Conservation (phyloP, 768 basidiomycete species). For the Tricholoma hemisulphureum region DNA sequence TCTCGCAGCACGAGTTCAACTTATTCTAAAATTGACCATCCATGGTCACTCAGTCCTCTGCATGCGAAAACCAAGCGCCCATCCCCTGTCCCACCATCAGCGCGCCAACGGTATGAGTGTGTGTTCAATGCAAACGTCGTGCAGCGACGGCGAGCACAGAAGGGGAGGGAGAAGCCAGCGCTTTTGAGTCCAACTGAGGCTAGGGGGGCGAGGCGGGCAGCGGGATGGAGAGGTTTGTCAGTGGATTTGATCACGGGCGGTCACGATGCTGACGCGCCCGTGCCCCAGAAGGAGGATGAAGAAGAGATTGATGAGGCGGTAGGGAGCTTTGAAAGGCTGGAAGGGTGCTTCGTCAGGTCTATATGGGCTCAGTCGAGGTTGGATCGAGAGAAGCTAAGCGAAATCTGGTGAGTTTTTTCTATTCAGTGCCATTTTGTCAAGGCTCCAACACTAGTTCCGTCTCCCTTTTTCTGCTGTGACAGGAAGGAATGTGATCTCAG, state of each 20-base stretch:
- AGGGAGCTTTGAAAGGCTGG: slow-evolving; percentile 46
- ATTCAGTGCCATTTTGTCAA: neutral
- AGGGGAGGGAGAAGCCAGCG: slow-evolving; percentile 31
- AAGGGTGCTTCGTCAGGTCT: slow-evolving; percentile 52
- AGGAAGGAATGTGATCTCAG: slow-evolving; percentile 73
- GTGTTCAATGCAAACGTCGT: slow-evolving; percentile 63
- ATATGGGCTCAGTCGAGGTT: slow-evolving; percentile 67
- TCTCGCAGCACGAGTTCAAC: slow-evolving; percentile 35
- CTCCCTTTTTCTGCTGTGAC: slow-evolving; percentile 1
- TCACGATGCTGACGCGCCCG: slow-evolving; percentile 12
- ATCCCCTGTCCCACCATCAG: slow-evolving; percentile 65
- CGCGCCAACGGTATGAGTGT: slow-evolving; percentile 63
- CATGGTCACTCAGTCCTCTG: slow-evolving; percentile 10
- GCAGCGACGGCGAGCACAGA: slow-evolving; percentile 42
- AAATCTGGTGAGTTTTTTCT: slow-evolving; percentile 59
- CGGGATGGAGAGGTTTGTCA: slow-evolving; percentile 73
- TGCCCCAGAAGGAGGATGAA: slow-evolving; percentile 14
- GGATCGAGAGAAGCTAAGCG: slow-evolving; percentile 47
- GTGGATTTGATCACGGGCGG: slow-evolving; percentile 61
- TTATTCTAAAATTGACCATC: slow-evolving; percentile 21
- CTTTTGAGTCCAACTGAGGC: slow-evolving; percentile 35
- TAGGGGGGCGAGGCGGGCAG: slow-evolving; percentile 52
- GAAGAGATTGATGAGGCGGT: slow-evolving; percentile 34
- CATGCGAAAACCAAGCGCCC: slow-evolving; percentile 44
- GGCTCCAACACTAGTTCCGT: slow-evolving; percentile 1